Evolutionary conservation across 129 eudicot genomes (phyloP).

Genomic region (Kitagawia praeruptora): DNA sequence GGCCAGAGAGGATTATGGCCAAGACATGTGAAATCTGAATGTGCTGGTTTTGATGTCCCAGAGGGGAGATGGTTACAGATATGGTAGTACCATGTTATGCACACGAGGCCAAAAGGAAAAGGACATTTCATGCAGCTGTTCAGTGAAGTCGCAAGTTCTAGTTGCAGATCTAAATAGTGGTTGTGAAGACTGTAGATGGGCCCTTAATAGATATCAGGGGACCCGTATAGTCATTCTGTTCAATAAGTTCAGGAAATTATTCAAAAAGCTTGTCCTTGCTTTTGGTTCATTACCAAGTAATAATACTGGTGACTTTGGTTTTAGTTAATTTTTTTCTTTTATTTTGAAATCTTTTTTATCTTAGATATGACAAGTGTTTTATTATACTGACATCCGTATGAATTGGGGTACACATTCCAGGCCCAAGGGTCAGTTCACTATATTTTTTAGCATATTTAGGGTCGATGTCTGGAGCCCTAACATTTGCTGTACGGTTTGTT

Average conservation of each 20-base stretch:
- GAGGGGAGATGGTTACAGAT: not conserved
- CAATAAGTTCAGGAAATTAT: not conserved
- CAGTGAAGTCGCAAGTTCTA: not conserved
- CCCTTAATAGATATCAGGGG: constrained; percentile 7
- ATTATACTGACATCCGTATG: not conserved
- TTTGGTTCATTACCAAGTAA: not conserved
- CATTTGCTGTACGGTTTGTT: not conserved
- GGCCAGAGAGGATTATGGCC: constrained; percentile 5
- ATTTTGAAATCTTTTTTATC: not conserved
- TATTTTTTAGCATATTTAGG: not conserved
- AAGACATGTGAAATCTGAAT: not conserved
- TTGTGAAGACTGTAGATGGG: constrained; percentile 9
- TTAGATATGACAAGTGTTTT: not conserved
- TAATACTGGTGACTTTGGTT: not conserved
- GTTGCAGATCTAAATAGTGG: constrained; percentile 14
- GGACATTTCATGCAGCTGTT: constrained; percentile 15
- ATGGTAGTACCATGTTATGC: constrained; percentile 7
- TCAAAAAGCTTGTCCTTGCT: not conserved
- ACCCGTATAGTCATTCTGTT: constrained; percentile 2
- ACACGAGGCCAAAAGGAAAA: constrained; percentile 16
- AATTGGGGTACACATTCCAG: not conserved
- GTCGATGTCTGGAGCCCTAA: constrained; percentile 1
- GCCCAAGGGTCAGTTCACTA: not conserved
- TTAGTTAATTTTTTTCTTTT: not conserved
- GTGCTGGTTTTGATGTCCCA: not conserved